phyloP scores from a whole-genome alignment of 75 land plant genomes.

The Azolla pinnata region DNA sequence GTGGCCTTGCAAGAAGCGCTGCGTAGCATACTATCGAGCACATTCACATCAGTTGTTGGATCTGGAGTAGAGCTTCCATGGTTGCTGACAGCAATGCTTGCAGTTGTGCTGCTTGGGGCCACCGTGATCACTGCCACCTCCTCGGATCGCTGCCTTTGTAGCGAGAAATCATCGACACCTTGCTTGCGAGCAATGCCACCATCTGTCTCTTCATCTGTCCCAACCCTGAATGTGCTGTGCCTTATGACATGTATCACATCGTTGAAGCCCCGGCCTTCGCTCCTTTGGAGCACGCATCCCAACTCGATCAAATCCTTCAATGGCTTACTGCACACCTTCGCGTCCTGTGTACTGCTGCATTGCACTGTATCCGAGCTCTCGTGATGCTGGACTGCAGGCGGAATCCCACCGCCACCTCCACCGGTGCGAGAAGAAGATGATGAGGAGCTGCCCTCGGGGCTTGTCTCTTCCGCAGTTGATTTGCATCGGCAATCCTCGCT shows the following conservation, averaged over 20 bases:
- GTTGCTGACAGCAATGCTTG: too few species aligned
- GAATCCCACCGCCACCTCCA: not conserved
- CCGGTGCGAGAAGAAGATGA: not conserved
- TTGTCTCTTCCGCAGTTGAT: not conserved
- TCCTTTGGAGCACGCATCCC: conserved; percentile 43
- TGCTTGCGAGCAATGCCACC: conserved; percentile 1
- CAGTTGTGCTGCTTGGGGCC: too few species aligned
- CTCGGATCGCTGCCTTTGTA: too few species aligned
- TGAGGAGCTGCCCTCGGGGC: not conserved
- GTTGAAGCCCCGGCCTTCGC: conserved; percentile 14
- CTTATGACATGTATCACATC: conserved; percentile 30
- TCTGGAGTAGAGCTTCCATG: too few species aligned
- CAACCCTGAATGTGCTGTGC: conserved; percentile 27
- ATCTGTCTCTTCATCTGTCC: conserved; percentile 24
- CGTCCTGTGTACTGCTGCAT: not conserved
- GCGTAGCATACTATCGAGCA: too few species aligned
- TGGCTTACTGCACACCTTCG: not conserved
- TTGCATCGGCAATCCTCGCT: not conserved
- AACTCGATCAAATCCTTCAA: conserved; percentile 45
- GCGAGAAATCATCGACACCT: too few species aligned
- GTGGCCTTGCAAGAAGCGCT: too few species aligned
- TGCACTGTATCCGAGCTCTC: not conserved
- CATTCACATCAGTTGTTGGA: too few species aligned
- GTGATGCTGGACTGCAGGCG: not conserved
- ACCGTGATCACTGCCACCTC: too few species aligned